phyloP scores from a whole-genome alignment of 768 basidiomycete species.

The Phylloporus sp. region DNA sequence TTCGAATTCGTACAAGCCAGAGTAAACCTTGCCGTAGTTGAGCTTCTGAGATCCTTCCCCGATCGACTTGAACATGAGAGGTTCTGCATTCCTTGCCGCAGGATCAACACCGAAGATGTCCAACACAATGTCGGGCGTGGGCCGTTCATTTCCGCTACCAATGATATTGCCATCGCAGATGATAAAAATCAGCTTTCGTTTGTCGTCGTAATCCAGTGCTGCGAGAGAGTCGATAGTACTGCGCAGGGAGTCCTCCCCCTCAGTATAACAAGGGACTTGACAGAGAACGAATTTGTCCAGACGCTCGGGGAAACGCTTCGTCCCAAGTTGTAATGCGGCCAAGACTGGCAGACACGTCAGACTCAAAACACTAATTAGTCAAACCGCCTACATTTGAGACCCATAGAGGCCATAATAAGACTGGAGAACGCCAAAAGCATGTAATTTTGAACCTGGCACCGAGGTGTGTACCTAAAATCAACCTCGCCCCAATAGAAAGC shows the following conservation, averaged over 20 bases:
- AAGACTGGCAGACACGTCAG: slow-evolving; percentile 42
- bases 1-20: slow-evolving; percentile 66
- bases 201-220: slow-evolving; percentile 64
- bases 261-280: slow-evolving; percentile 68
- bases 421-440: slow-evolving; percentile 53
- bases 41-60: slow-evolving; percentile 64
- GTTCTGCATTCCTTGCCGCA: slow-evolving; percentile 57
- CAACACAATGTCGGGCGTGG: slow-evolving; percentile 63
- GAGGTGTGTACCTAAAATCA: slow-evolving; percentile 56
- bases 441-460: slow-evolving; percentile 61
- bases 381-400: slow-evolving; percentile 50
- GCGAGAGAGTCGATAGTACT: slow-evolving; percentile 67
- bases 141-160: slow-evolving; percentile 62
- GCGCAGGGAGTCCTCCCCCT: slow-evolving; percentile 66
- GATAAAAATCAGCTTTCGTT: slow-evolving; percentile 62
- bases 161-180: slow-evolving; percentile 73
- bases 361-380: neutral
- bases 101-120: slow-evolving; percentile 68
- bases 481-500: slow-evolving; percentile 53
- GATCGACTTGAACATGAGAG: slow-evolving; percentile 64
- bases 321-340: slow-evolving; percentile 57
- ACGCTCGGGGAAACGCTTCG: slow-evolving; percentile 60
- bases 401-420: slow-evolving; percentile 54
- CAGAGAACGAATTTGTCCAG: slow-evolving; percentile 68
- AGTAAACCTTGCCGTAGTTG: slow-evolving; percentile 70